These are phyloP conservation scores for Beauveria sp. DNA, from an alignment of 2,329 filamentous ascomycete genomes.

Conservation along the genomic window DNA sequence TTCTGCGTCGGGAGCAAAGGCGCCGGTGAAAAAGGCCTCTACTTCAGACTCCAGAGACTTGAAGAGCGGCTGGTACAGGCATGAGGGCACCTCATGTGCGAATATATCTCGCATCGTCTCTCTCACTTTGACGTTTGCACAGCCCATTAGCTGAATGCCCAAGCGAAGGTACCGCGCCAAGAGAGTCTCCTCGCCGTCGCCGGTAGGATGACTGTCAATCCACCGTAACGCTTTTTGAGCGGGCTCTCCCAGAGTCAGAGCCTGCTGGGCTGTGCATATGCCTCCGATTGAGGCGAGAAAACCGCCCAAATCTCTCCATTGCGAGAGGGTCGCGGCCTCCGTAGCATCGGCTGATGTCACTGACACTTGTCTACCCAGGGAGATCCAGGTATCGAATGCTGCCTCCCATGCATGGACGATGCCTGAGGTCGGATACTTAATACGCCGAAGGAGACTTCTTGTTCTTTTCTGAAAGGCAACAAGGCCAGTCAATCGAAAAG, in stretches of 20 bases:
- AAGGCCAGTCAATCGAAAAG: constrained; percentile 59
- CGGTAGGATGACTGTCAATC: constrained; percentile 55
- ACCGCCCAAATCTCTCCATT: constrained; percentile 64
- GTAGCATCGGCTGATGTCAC: constrained; percentile 41
- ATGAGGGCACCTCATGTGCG: constrained; percentile 55
- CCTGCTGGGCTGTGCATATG: constrained; percentile 55
- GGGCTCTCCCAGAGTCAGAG: constrained; percentile 49
- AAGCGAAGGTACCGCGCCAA: constrained; percentile 53
- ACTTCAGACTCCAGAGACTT: constrained; percentile 58
- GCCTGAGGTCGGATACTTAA: constrained; percentile 57
- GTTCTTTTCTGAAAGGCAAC: constrained; percentile 64
- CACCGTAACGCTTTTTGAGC: constrained; percentile 50
- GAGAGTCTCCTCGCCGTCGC: constrained; percentile 53
- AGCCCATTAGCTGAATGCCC: constrained; percentile 58
- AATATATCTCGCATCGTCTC: constrained; percentile 61
- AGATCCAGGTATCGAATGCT: constrained; percentile 58
- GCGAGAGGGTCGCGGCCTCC: constrained; percentile 49
- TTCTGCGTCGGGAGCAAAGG: constrained; percentile 38
- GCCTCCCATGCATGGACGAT: constrained; percentile 61
- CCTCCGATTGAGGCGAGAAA: constrained; percentile 61
- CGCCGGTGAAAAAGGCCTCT: constrained; percentile 53
- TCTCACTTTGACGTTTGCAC: constrained; percentile 54
- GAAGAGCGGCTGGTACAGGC: constrained; percentile 56
- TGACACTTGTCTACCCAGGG: constrained; percentile 56
- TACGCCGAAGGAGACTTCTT: constrained; percentile 49